phyloP scores from a whole-genome alignment of 2,329 filamentous ascomycete species.

The Penicillium sp. region DNA sequence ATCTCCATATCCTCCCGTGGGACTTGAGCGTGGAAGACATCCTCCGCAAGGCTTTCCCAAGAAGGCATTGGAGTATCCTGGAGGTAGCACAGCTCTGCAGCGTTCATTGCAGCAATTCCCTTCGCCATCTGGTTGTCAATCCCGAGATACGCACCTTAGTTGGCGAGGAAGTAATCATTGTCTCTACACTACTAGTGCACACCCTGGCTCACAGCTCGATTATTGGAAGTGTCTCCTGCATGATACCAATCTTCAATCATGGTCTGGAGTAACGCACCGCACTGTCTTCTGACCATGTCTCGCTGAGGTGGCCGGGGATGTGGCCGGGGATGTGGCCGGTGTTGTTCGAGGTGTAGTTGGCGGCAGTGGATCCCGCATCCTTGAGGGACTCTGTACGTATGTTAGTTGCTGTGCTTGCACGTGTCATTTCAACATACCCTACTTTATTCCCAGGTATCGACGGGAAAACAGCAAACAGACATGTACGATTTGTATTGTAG shows the following conservation, averaged over 20 bases:
- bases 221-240: constrained; percentile 70
- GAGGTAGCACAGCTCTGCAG: constrained; percentile 72
- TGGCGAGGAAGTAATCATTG: constrained; percentile 71
- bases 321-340: constrained; percentile 18
- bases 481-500: too few relatives aligned
- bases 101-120: constrained; percentile 74
- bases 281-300: constrained; percentile 61
- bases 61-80: constrained; percentile 58
- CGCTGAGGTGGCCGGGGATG: constrained; percentile 24
- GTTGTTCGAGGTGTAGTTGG: neutral
- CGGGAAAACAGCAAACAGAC: too few relatives aligned
- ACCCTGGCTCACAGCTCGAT: constrained; percentile 65
- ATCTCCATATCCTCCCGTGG: neutral
- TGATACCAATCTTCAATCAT: constrained; percentile 81
- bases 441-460: neutral
- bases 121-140: constrained; percentile 47
- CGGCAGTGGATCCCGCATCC: constrained; percentile 3
- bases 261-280: constrained; percentile 65
- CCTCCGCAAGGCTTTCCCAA: constrained; percentile 2
- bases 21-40: too few relatives aligned
- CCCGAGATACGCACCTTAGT: constrained; percentile 58
- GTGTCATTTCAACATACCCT: neutral
- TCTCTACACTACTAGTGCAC: constrained; percentile 69
- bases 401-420: neutral
- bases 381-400: constrained; percentile 6